phyloP scores from a whole-genome alignment of 495 filamentous ascomycete species.

The Delitschia confertaspora region DNA sequence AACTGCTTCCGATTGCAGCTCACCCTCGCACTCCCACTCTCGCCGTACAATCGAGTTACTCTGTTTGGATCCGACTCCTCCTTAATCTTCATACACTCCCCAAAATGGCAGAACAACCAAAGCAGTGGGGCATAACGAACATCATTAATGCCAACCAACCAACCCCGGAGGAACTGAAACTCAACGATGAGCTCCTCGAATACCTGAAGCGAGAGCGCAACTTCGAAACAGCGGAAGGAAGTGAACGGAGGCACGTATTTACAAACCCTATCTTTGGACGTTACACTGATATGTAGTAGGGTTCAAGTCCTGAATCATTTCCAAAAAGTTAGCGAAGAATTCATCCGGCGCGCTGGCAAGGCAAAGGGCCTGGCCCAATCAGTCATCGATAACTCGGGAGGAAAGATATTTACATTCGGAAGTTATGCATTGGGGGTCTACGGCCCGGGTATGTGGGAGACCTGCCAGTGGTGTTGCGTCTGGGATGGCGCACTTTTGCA shows the following conservation, averaged over 20 bases:
- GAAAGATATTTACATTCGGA: constrained; percentile 88
- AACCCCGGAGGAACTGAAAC: constrained; percentile 60
- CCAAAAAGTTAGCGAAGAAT: constrained; percentile 70
- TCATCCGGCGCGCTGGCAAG: constrained; percentile 68
- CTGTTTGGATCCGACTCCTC: background rate
- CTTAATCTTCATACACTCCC: background rate
- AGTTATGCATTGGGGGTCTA: constrained; percentile 92
- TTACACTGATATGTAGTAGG: constrained; percentile 14
- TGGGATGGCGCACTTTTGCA: no score
- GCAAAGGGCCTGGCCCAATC: constrained; percentile 67
- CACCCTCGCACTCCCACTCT: background rate
- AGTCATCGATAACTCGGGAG: constrained; percentile 69
- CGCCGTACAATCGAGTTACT: background rate
- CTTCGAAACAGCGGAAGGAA: constrained; percentile 74
- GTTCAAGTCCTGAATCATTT: constrained; percentile 53
- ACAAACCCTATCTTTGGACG: background rate
- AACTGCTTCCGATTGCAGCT: background rate
- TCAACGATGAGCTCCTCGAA: constrained; percentile 67
- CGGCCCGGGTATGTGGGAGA: constrained; percentile 55
- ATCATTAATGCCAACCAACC: constrained; percentile 72
- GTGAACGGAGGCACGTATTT: constrained; percentile 57
- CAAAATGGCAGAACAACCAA: constrained; percentile 21
- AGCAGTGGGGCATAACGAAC: constrained; percentile 66
- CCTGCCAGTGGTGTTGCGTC: background rate
- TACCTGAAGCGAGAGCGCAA: constrained; percentile 83